Evolutionary conservation across 768 basidiomycete species (phyloP).

Genomic region (Thelephora aurantiotincta): DNA sequence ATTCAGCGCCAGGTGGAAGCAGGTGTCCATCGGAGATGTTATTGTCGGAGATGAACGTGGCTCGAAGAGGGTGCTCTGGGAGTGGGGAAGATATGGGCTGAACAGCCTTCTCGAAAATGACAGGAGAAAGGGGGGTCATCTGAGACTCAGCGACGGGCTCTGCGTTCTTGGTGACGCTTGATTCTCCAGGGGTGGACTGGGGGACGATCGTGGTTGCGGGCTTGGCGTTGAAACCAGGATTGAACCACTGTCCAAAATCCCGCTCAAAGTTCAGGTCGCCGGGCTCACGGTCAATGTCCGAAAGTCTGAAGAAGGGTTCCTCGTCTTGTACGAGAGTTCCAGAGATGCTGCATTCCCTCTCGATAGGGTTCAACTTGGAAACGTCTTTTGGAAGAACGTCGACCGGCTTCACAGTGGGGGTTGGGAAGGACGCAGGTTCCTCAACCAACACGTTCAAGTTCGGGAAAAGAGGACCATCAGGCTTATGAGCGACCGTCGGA

Average conservation of each 20-base stretch:
- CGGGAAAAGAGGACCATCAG: neutral
- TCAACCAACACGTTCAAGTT: neutral
- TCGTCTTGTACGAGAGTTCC: no score
- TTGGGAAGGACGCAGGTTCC: neutral
- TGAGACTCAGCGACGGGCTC: no score
- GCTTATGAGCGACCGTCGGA: neutral
- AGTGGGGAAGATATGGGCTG: neutral
- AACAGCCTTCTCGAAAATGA: no score
- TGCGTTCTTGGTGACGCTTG: neutral
- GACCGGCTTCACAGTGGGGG: neutral
- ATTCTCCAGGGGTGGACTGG: constrained; percentile 1
- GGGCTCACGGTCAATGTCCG: no score
- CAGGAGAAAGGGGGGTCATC: no score
- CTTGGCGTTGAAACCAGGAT: constrained; percentile 1
- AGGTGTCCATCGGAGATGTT: constrained; percentile 1
- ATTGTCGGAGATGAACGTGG: neutral
- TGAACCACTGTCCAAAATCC: neutral
- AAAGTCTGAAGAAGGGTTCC: no score
- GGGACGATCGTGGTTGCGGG: constrained; percentile 3
- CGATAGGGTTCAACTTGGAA: no score
- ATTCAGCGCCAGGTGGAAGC: constrained; percentile 2
- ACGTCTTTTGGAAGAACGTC: no score
- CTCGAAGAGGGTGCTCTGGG: neutral
- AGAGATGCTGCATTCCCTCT: no score
- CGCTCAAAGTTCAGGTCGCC: no score